These are phyloP conservation scores for Boletus bicolor DNA, from an alignment of 768 basidiomycete species.

Conservation along the genomic window DNA sequence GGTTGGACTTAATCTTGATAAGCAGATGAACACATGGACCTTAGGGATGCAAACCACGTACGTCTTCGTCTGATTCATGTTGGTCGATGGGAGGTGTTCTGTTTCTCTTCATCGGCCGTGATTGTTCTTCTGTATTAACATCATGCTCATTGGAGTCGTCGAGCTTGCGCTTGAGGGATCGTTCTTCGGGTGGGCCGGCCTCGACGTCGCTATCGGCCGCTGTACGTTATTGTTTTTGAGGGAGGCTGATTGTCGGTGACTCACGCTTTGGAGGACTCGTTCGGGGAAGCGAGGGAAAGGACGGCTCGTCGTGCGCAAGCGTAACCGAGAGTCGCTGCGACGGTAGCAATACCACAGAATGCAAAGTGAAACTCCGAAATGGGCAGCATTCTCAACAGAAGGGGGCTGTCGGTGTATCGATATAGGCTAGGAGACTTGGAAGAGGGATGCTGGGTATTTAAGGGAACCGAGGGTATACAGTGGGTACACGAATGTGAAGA, in stretches of 20 bases:
- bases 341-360: slow-evolving; percentile 54
- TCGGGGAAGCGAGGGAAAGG: slow-evolving; percentile 14
- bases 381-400: slow-evolving; percentile 40
- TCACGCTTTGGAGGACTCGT: slow-evolving; percentile 28
- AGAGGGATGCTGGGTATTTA: slow-evolving; percentile 19
- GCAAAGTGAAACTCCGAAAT: slow-evolving; percentile 53
- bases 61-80: slow-evolving; percentile 27
- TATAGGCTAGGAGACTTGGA: slow-evolving; percentile 10
- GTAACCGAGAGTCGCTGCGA: slow-evolving; percentile 59
- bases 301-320: slow-evolving; percentile 46
- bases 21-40: slow-evolving; percentile 12
- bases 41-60: slow-evolving; percentile 11
- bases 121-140: slow-evolving; percentile 30
- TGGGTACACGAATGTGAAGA: slow-evolving; percentile 6
- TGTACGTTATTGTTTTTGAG: slow-evolving; percentile 28
- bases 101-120: slow-evolving; percentile 34
- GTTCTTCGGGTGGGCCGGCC: slow-evolving; percentile 24
- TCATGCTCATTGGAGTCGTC: slow-evolving; percentile 24
- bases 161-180: slow-evolving; percentile 33
- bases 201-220: slow-evolving; percentile 33
- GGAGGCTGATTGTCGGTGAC: slow-evolving; percentile 29
- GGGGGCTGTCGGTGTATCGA: neutral
- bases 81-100: slow-evolving; percentile 41
- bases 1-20: slow-evolving; percentile 19
- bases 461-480: slow-evolving; percentile 11